Evolutionary conservation across 768 basidiomycete genomes (phyloP).

Genomic region (Xerocomellus chrysenteron): DNA sequence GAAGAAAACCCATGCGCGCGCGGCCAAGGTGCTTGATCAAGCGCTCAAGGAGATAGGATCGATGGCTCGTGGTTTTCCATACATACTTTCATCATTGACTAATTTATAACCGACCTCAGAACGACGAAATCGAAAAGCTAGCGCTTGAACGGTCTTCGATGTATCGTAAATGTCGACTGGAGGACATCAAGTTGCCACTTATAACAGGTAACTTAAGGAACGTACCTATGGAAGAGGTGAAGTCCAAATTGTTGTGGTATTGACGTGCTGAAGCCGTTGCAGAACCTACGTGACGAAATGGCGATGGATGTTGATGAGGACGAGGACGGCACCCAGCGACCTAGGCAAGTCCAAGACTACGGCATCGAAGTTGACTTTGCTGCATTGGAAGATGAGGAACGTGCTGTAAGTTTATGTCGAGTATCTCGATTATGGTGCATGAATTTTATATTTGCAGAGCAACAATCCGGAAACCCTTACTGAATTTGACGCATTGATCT

Average conservation of each 20-base stretch:
- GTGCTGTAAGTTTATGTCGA: constrained; percentile 46
- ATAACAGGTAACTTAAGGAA: constrained; percentile 72
- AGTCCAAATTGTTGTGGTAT: background rate
- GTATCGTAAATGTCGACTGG: constrained; percentile 91
- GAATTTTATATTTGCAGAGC: constrained; percentile 39
- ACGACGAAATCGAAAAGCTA: constrained; percentile 89
- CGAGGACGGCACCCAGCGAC: constrained; percentile 75
- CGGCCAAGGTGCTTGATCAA: constrained; percentile 78
- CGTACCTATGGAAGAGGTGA: constrained; percentile 94
- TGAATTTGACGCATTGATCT: constrained; percentile 71
- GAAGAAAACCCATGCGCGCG: constrained; percentile 67
- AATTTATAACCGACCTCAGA: constrained; percentile 38
- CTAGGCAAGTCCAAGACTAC: constrained; percentile 72
- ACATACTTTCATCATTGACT: constrained; percentile 23
- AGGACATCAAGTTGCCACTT: constrained; percentile 86
- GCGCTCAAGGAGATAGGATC: constrained; percentile 86
- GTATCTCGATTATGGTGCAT: background rate
- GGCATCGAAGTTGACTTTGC: constrained; percentile 90
- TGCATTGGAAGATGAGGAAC: constrained; percentile 69
- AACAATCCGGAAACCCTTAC: constrained; percentile 63
- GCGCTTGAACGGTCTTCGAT: constrained; percentile 81
- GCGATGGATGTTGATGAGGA: constrained; percentile 93
- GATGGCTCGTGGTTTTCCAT: constrained; percentile 48
- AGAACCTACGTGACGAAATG: constrained; percentile 82
- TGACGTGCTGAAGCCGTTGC: constrained; percentile 8